Evolutionary conservation across 805 yeast genomes (phyloP), one percentile per base, ranked within the genome.

Genomic region (Pichia heedii): DNA sequence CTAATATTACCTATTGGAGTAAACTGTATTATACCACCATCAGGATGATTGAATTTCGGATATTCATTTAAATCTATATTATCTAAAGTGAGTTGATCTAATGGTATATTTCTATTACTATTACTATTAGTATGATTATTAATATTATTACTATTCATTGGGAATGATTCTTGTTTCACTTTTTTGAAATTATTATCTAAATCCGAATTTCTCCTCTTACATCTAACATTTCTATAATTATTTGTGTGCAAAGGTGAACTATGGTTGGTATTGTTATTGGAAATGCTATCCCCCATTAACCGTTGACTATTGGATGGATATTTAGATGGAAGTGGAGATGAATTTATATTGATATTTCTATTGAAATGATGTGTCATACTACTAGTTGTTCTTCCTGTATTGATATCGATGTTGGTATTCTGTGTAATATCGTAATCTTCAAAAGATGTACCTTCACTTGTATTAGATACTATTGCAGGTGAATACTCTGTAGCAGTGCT

Each of bases 1-100:
- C 82, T 62, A 34, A 77, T 62, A 39, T 76, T 74, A n/a, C 83
- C 83, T 63, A 79, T 69, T 21, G 83, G 82, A 1, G 82, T 76
- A 44, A 77, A 72, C 55, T 76, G 78, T 38, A 77, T 72, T 26
- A 66, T 66, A 0, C 83, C 83, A 10, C 83, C 83, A 12, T 76
- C 76, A 2, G 83, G 83, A 49, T 76, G 82, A 41, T 67, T 67
- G 50, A 73, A 77, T 44, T 70, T 64, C 13, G 83, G 79, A 69
- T 75, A 76, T 44, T 75, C 79, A 33, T 66, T 61, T 16, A 61
- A 40, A 40, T 61, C 52, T 19, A 58, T 54, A 29, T 55, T 56
- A n/a, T 60, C 59, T 22, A 60, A 33, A 12, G 58, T 55, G 32
- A 54, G 34, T 36, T 55, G 40, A 8, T 51, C 39, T 11, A 20